phyloP scores from a whole-genome alignment of 2,329 filamentous ascomycete species.

The Penicillium sp. region DNA sequence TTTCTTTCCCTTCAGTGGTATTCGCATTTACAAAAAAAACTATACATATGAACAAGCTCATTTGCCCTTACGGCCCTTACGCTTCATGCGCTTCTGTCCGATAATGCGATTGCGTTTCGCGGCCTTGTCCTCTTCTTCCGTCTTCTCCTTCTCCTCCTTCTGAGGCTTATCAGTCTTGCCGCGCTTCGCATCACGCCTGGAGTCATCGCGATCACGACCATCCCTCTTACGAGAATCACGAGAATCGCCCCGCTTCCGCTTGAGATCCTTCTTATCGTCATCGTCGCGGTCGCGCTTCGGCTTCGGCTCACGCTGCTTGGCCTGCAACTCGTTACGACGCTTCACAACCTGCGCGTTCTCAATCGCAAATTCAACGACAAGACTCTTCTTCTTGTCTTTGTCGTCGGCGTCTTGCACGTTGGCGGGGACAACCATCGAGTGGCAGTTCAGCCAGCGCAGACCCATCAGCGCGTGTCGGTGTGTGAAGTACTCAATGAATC shows the following conservation, averaged over 20 bases:
- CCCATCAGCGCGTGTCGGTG: constrained; percentile 96
- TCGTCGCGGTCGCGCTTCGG: constrained; percentile 32
- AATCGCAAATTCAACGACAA: constrained; percentile 96
- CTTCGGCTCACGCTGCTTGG: constrained; percentile 25
- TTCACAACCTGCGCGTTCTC: constrained; percentile 97
- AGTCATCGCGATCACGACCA: constrained; percentile 4
- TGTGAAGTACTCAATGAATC: constrained; percentile 94
- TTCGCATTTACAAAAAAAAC: constrained; percentile 21
- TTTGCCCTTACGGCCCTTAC: constrained; percentile 60
- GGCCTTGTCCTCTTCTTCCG: constrained; percentile 54
- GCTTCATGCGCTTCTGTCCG: constrained; percentile 76
- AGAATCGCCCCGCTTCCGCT: constrained; percentile 36
- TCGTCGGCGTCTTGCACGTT: constrained; percentile 31
- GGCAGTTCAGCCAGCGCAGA: constrained; percentile 88
- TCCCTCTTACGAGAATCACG: constrained; percentile 12
- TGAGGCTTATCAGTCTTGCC: constrained; percentile 8
- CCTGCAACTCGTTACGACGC: constrained; percentile 56
- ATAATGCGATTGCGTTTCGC: constrained; percentile 75
- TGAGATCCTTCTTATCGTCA: constrained; percentile 30
- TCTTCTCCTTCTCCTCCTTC: constrained; percentile 22
- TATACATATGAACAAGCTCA: constrained; percentile 18
- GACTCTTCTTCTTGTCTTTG: constrained; percentile 76
- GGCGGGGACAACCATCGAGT: constrained; percentile 51
- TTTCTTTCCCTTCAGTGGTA: constrained; percentile 6
- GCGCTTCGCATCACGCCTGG: constrained; percentile 31